Evolutionary conservation across 2,329 filamentous ascomycete genomes (phyloP).

Genomic region (Phaeophleospora eucalypticola): DNA sequence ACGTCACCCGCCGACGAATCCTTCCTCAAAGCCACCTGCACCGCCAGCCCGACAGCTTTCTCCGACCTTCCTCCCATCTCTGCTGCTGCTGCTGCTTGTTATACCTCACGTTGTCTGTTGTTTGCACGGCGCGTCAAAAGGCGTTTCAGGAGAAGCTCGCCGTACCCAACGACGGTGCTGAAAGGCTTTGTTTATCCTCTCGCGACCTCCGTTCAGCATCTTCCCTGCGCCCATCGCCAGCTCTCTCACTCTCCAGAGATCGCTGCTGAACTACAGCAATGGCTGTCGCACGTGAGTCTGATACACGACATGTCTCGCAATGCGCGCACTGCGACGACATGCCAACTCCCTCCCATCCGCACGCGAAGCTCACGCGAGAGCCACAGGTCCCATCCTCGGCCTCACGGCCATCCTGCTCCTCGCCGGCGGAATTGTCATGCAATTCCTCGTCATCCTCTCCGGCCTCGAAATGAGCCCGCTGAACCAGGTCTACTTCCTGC

Average conservation of each 20-base stretch:
- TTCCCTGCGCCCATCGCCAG: conserved; percentile 2
- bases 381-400: conserved; percentile 52
- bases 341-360: background rate
- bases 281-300: conserved; percentile 20
- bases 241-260: background rate
- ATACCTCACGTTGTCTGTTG: too few species aligned
- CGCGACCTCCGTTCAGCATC: conserved; percentile 4
- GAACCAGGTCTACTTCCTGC: conserved; percentile 78
- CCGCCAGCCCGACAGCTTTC: too few species aligned
- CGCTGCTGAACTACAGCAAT: conserved; percentile 8
- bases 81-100: too few species aligned
- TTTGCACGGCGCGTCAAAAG: background rate
- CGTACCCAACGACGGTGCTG: too few species aligned
- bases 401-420: conserved; percentile 58
- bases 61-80: too few species aligned
- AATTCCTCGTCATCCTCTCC: conserved; percentile 63
- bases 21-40: conserved; percentile 1
- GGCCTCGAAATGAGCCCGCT: conserved; percentile 57
- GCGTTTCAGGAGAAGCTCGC: conserved; percentile 3
- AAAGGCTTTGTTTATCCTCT: conserved; percentile 5
- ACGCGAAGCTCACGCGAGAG: background rate
- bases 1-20: conserved; percentile 7
- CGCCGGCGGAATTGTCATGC: conserved; percentile 58
- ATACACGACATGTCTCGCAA: background rate
- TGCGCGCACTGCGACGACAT: too few species aligned